These are phyloP conservation scores for Ramularia collo-cygni DNA, from an alignment of 2,329 filamentous ascomycete genomes.

Conservation along the genomic window DNA sequence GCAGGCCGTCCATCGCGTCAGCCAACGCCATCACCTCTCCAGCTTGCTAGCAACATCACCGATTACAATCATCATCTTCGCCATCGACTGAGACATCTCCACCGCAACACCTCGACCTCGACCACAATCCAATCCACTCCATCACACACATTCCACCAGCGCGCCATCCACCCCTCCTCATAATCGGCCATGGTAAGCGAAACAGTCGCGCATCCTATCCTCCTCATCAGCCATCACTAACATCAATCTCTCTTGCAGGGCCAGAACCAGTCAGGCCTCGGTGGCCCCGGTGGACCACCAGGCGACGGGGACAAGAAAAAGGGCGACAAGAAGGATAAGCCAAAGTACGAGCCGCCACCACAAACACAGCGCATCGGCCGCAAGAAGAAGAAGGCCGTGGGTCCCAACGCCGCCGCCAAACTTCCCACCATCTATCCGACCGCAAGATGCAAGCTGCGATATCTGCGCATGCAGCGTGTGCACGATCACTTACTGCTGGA, in stretches of 20 bases:
- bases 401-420: conserved; percentile 90
- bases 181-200: conserved; percentile 12
- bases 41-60: conserved; percentile 6
- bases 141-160: conserved; percentile 3
- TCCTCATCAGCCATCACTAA: conserved; percentile 5
- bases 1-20: no score
- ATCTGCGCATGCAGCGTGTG: conserved; percentile 96
- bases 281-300: conserved; percentile 51
- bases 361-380: conserved; percentile 94
- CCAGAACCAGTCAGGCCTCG: conserved; percentile 83
- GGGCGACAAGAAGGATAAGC: conserved; percentile 87
- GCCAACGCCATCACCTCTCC: conserved; percentile 3
- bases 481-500: conserved; percentile 96
- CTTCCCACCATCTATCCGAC: conserved; percentile 91
- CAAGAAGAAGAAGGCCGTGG: conserved; percentile 95
- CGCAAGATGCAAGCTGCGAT: conserved; percentile 92
- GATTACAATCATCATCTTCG: conserved; percentile 2
- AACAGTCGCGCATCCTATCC: conserved; percentile 5
- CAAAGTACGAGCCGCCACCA: conserved; percentile 98
- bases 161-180: not conserved
- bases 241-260: conserved; percentile 45
- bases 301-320: conserved; percentile 78
- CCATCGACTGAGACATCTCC: conserved; percentile 1
- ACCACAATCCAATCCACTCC: conserved; percentile 1
- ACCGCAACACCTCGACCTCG: conserved; percentile 1